phyloP scores from a whole-genome alignment of 202 grass and related monocot genomes.

The Panicum virgatum region DNA sequence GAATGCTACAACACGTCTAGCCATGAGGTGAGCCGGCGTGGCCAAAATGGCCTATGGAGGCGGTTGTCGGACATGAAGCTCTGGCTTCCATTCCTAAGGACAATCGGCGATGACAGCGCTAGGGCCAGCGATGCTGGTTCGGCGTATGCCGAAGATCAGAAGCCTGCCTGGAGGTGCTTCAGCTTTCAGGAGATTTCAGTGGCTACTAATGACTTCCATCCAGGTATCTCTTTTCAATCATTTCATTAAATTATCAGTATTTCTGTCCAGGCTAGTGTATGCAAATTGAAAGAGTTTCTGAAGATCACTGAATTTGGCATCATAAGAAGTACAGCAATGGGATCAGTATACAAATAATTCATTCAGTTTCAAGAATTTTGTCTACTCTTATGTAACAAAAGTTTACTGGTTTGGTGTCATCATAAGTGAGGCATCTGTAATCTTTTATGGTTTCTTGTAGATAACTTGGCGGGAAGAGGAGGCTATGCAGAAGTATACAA shows the following conservation, averaged over 20 bases:
- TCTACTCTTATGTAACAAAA: background rate
- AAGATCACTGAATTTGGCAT: background rate
- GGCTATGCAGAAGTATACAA: constrained; percentile 93
- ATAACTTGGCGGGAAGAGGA: constrained; percentile 84
- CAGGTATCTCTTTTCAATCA: constrained; percentile 40
- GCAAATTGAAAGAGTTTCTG: background rate
- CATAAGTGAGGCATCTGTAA: background rate
- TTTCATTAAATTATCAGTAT: background rate
- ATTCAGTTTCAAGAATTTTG: background rate
- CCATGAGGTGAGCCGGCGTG: constrained; percentile 50
- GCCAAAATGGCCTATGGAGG: constrained; percentile 63
- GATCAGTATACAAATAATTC: background rate
- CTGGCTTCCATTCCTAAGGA: constrained; percentile 65
- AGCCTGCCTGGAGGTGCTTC: constrained; percentile 80
- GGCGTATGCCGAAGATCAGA: constrained; percentile 49
- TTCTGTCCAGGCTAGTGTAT: background rate
- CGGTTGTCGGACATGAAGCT: constrained; percentile 66
- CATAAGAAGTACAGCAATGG: background rate
- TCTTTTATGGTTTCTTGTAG: constrained; percentile 24
- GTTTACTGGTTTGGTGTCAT: background rate
- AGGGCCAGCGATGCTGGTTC: constrained; percentile 57
- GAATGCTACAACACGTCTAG: constrained; percentile 69
- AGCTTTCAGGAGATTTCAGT: constrained; percentile 69
- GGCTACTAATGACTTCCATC: constrained; percentile 74
- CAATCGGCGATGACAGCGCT: constrained; percentile 36